These are phyloP conservation scores for Colletotrichum graminicola DNA, from an alignment of 2,329 filamentous ascomycete genomes.

Conservation along the genomic window DNA sequence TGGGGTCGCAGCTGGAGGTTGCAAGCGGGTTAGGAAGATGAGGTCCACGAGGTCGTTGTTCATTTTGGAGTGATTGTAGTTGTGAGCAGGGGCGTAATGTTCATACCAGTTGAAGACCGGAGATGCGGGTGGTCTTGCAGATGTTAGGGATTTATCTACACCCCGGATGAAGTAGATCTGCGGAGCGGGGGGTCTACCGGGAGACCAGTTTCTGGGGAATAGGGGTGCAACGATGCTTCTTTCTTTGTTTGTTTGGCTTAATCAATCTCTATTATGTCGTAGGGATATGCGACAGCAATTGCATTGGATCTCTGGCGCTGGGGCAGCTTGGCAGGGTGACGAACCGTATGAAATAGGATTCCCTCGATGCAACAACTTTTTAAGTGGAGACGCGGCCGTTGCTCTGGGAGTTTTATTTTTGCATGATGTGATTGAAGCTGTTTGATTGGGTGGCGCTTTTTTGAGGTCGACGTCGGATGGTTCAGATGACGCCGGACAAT, in stretches of 20 bases:
- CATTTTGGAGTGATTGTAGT: conserved; percentile 25
- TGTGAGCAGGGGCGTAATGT: neutral
- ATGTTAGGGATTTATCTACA: neutral
- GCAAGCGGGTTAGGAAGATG: conserved; percentile 35
- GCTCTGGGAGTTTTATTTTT: conserved; percentile 11
- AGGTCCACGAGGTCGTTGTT: conserved; percentile 39
- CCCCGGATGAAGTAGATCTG: conserved; percentile 1
- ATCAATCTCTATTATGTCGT: neutral
- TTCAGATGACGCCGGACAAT: conserved; percentile 25
- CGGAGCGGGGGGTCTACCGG: neutral
- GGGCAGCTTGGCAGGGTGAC: conserved; percentile 24
- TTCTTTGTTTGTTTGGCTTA: conserved; percentile 7
- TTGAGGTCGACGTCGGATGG: neutral
- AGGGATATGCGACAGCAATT: conserved; percentile 20
- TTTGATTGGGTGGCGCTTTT: neutral
- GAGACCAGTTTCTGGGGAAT: conserved; percentile 1
- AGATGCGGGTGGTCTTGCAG: neutral
- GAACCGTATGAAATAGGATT: conserved; percentile 9
- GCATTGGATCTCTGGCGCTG: conserved; percentile 21
- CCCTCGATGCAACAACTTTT: conserved; percentile 31
- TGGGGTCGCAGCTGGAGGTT: neutral
- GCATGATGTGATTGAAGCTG: conserved; percentile 25
- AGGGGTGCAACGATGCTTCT: conserved; percentile 15
- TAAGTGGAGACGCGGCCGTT: conserved; percentile 19
- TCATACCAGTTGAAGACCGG: conserved; percentile 11